These are phyloP conservation scores for Arthrinium puccinioides DNA, from an alignment of 2,329 filamentous ascomycete genomes.

Conservation along the genomic window DNA sequence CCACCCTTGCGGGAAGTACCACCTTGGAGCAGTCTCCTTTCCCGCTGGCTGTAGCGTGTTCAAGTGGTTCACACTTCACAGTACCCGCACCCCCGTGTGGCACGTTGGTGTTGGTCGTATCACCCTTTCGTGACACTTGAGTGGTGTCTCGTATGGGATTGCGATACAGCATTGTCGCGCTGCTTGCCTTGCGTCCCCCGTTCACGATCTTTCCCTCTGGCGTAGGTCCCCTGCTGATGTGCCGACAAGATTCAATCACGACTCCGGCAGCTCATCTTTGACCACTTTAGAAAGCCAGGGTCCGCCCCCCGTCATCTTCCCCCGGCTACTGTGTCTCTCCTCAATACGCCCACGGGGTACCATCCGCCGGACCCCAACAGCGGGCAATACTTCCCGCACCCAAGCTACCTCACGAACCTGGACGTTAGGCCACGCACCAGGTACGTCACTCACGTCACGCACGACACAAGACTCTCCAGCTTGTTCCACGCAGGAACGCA, in stretches of 20 bases:
- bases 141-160: conserved; percentile 24
- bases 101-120: conserved; percentile 38
- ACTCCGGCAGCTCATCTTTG: conserved; percentile 43
- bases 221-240: conserved; percentile 23
- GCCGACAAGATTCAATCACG: conserved; percentile 45
- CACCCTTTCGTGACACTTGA: conserved; percentile 26
- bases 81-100: conserved; percentile 32
- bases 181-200: conserved; percentile 21
- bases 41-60: conserved; percentile 18
- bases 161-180: conserved; percentile 28
- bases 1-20: conserved; percentile 24
- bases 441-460: too few relatives aligned
- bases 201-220: conserved; percentile 18
- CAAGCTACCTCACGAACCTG: conserved; percentile 39
- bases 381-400: conserved; percentile 39
- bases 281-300: conserved; percentile 41
- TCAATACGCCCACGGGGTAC: conserved; percentile 40
- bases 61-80: conserved; percentile 28
- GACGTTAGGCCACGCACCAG: conserved; percentile 48
- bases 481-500: conserved; percentile 9
- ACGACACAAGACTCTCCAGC: neutral
- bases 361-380: conserved; percentile 40
- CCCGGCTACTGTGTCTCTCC: conserved; percentile 31
- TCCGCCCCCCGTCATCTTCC: conserved; percentile 45
- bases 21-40: conserved; percentile 27